These are phyloP conservation scores for Geotrichum phurueaensis DNA, from an alignment of 1,139 yeast genomes.

Conservation along the genomic window DNA sequence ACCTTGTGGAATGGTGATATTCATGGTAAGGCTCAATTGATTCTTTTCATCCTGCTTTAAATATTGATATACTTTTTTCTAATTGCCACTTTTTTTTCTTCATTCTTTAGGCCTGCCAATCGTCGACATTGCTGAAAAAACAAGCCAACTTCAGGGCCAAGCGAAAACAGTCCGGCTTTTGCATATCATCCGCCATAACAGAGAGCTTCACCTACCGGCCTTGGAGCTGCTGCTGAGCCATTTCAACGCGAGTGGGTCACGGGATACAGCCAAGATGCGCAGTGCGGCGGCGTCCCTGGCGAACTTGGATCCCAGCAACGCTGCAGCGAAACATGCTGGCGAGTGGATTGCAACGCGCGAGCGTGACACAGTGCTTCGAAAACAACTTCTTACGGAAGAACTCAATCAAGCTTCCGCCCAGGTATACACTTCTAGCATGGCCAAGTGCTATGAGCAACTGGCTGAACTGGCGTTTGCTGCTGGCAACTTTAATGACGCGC, in stretches of 20 bases:
- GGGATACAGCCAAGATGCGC: neutral
- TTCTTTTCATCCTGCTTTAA: neutral
- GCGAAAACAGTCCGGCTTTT: constrained; percentile 12
- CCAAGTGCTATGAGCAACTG: constrained; percentile 4
- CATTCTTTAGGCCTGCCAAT: constrained; percentile 10
- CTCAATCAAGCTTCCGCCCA: constrained; percentile 4
- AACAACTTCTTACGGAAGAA: neutral
- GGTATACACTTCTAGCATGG: constrained; percentile 8
- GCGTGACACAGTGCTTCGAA: neutral
- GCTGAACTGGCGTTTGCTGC: constrained; percentile 9
- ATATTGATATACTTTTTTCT: neutral
- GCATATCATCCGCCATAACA: constrained; percentile 9
- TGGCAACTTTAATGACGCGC: constrained; percentile 13
- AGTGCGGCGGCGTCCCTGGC: neutral
- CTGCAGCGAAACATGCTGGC: neutral
- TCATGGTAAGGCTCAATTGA: neutral
- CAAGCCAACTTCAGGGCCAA: constrained; percentile 7
- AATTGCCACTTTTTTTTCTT: neutral
- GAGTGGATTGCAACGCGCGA: neutral
- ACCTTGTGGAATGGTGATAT: constrained; percentile 2
- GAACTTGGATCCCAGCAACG: constrained; percentile 1
- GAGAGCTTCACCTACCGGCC: neutral
- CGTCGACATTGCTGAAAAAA: constrained; percentile 6
- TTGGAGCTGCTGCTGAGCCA: constrained; percentile 1
- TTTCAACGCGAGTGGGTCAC: neutral